Evolutionary conservation across 2,329 filamentous ascomycete species (phyloP).

Genomic region (Colletotrichum chrysophilum): DNA sequence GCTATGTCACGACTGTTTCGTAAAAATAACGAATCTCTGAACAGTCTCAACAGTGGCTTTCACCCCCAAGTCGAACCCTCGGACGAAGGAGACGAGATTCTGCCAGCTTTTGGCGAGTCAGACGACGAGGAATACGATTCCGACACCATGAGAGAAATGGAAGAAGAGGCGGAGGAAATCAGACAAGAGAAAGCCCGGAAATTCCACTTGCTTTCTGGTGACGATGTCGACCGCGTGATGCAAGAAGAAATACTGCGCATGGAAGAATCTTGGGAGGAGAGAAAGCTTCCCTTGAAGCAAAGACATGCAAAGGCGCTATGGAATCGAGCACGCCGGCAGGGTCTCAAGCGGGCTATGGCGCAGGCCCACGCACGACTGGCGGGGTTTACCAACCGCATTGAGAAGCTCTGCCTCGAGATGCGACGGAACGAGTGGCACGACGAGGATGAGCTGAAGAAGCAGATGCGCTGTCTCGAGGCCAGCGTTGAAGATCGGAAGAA

Average conservation of each 20-base stretch:
- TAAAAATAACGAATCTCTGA: conserved; percentile 10
- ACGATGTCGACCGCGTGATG: conserved; percentile 58
- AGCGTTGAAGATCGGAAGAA: conserved; percentile 68
- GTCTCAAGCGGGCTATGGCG: conserved; percentile 45
- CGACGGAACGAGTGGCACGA: conserved; percentile 56
- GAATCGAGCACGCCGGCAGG: conserved; percentile 55
- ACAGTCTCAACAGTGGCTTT: conserved; percentile 1
- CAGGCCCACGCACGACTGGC: conserved; percentile 46
- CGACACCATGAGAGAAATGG: conserved; percentile 66
- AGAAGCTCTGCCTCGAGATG: conserved; percentile 60
- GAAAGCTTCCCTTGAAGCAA: conserved; percentile 60
- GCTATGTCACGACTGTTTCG: conserved; percentile 46
- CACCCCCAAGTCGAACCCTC: conserved; percentile 60
- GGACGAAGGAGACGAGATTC: conserved; percentile 40
- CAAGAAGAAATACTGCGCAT: conserved; percentile 57
- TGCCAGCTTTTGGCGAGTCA: conserved; percentile 30
- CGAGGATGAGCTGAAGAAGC: conserved; percentile 54
- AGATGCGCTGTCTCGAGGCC: conserved; percentile 65
- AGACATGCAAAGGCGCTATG: conserved; percentile 66
- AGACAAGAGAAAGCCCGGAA: conserved; percentile 17
- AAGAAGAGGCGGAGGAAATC: conserved; percentile 53
- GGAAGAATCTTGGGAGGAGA: conserved; percentile 60
- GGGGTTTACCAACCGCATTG: conserved; percentile 55
- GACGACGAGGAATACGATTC: conserved; percentile 58
- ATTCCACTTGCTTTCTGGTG: conserved; percentile 39